A percentile compares a stretch with the other conserved stretches of the same genome.
phyloP scores from a whole-genome alignment of 208 protist genomes.

The Zelonia costaricensis region DNA sequence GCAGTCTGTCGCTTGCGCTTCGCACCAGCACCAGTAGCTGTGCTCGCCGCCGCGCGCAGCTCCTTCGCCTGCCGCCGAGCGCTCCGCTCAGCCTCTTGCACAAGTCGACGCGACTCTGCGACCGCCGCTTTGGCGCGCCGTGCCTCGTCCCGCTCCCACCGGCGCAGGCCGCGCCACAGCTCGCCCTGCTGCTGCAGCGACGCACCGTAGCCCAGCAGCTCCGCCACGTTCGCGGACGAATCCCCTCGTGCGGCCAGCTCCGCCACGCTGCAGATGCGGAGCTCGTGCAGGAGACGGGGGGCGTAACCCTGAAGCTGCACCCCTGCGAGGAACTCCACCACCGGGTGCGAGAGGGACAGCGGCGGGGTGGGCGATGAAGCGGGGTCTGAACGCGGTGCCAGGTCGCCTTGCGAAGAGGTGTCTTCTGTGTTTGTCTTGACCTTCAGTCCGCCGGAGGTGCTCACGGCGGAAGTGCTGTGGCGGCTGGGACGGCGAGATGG shows the following conservation, averaged over 20 bases:
- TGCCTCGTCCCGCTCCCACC: conserved; percentile 27
- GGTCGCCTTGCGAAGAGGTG: too few species aligned
- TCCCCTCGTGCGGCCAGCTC: conserved; percentile 34
- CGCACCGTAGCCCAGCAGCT: conserved; percentile 53
- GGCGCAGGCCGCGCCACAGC: conserved; percentile 62
- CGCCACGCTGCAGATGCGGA: conserved; percentile 41
- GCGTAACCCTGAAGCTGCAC: conserved; percentile 82
- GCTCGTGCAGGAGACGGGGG: conserved; percentile 34
- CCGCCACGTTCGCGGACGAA: conserved; percentile 37
- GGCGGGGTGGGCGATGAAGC: not conserved
- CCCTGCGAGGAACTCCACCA: conserved; percentile 77
- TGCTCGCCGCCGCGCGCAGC: too few species aligned
- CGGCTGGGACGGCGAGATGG: not conserved
- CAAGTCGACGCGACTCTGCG: conserved; percentile 10
- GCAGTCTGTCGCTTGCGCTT: too few species aligned
- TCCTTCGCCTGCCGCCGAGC: not conserved
- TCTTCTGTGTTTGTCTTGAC: too few species aligned
- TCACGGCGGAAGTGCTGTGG: too few species aligned
- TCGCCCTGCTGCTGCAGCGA: conserved; percentile 63
- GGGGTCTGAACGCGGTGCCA: not conserved
- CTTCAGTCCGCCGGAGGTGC: too few species aligned
- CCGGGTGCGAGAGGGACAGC: conserved; percentile 44
- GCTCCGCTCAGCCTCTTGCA: not conserved
- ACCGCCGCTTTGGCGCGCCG: conserved; percentile 10
- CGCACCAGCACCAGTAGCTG: too few species aligned